Conservation (phyloP, 768 basidiomycete species). For the Holtermanniella nyarrowii region DNA sequence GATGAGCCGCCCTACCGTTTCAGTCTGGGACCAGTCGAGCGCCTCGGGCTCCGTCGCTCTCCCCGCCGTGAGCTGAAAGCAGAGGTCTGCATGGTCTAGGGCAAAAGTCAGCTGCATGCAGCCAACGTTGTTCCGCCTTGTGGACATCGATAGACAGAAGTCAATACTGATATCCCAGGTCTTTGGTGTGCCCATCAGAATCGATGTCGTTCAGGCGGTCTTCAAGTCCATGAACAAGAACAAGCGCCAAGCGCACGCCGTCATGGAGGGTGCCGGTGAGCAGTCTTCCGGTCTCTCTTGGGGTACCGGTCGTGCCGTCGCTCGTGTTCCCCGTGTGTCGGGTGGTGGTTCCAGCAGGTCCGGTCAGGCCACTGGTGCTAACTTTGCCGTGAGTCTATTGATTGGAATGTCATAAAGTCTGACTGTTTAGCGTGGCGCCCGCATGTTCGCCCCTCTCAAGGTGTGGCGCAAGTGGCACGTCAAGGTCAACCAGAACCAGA, state of each 20-base stretch:
- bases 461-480: slow-evolving; percentile 99
- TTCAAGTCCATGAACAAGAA: slow-evolving; percentile 99
- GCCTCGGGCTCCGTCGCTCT: slow-evolving; percentile 79
- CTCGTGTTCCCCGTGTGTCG: slow-evolving; percentile 99
- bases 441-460: slow-evolving; percentile 99
- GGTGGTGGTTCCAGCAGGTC: slow-evolving; percentile 98
- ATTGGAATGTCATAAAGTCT: too few relatives aligned
- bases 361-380: slow-evolving; percentile 98
- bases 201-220: slow-evolving; percentile 95
- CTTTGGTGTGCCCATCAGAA: slow-evolving; percentile 90
- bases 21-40: slow-evolving; percentile 70
- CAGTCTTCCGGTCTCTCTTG: slow-evolving; percentile 98
- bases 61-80: slow-evolving; percentile 81
- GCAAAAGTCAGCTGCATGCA: too few relatives aligned
- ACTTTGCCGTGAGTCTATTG: too few relatives aligned
- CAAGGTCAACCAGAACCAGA: slow-evolving; percentile 99
- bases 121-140: too few relatives aligned
- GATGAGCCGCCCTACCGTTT: slow-evolving; percentile 64
- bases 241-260: slow-evolving; percentile 91
- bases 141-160: too few relatives aligned
- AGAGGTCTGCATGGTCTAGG: too few relatives aligned
- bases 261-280: slow-evolving; percentile 95
- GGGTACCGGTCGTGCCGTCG: slow-evolving; percentile 99
- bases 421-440: slow-evolving; percentile 99
- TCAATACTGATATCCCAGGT: slow-evolving; percentile 40